Conservation (phyloP, 2,329 filamentous ascomycete genomes). For the Pyricularia pennisetigena region DNA sequence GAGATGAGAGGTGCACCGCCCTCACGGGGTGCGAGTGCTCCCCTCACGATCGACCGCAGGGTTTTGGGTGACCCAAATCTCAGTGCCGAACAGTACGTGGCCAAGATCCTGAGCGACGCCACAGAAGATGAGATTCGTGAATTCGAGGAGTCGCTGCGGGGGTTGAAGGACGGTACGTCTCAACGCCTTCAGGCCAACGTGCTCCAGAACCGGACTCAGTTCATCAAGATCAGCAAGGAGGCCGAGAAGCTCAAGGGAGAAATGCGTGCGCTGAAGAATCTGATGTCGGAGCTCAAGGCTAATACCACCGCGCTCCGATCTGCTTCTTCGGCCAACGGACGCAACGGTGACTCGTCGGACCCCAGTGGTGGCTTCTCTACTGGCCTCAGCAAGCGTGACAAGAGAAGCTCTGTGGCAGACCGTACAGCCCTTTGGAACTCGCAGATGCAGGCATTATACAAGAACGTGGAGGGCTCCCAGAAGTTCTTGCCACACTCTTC, state of each 20-base stretch:
- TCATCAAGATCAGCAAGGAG: conserved; percentile 99
- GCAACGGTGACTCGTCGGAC: conserved; percentile 30
- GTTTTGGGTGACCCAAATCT: conserved; percentile 73
- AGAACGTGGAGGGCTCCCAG: conserved; percentile 94
- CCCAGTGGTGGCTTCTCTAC: conserved; percentile 39
- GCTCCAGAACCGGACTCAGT: conserved; percentile 93
- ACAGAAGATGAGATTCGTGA: conserved; percentile 79
- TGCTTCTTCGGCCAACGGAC: conserved; percentile 31
- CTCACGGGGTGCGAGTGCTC: conserved; percentile 37
- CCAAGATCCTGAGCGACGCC: conserved; percentile 68
- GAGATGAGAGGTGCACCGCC: conserved; percentile 38
- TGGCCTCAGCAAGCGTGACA: conserved; percentile 59
- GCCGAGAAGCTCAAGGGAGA: conserved; percentile 95
- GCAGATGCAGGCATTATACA: conserved; percentile 78
- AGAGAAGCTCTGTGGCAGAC: conserved; percentile 78
- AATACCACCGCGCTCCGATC: conserved; percentile 59
- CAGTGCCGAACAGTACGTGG: conserved; percentile 68
- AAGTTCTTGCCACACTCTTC: conserved; percentile 88
- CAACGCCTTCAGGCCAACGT: conserved; percentile 89
- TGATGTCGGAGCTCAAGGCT: conserved; percentile 86
- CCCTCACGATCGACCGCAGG: conserved; percentile 61
- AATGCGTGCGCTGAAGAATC: conserved; percentile 80
- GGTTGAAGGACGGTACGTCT: conserved; percentile 68
- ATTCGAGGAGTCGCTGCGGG: conserved; percentile 67
- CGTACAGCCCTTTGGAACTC: conserved; percentile 58